Evolutionary conservation across 1,284 basidiomycete genomes (phyloP), one percentile per base, ranked within the genome.

Genomic region (Rhodofomes roseus): DNA sequence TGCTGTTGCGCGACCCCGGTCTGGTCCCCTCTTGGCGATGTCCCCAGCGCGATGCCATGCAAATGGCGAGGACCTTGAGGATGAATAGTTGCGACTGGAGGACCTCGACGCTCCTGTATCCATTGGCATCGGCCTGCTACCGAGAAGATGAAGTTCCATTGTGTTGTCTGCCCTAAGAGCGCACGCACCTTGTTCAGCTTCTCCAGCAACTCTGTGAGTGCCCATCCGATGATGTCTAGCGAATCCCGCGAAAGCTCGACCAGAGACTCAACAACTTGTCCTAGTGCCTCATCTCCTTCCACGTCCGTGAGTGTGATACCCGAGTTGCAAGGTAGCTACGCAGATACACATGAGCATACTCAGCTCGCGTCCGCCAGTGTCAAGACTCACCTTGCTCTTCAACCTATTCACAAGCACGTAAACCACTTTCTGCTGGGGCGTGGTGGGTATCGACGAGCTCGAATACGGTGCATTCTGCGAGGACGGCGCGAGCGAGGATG

Each of bases 71-170:
- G 43, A 96, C 86, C 74, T 96, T 94, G 65, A 97, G 81, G 31
- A 97, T 76, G 68, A 94, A 94, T 1, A 97, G 80, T 71, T 96
- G 93, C 0, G 95, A 96, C 69, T 96, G 93, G 8, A 96, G 81
- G 55, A 90, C 82, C 63, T 93, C 89, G 25, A 91, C 78, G 0
- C 86, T 80, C 60, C 83, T 78, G 60, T 81, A 78, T 52, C 81
- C 79, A 41, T 76, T 75, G 27, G 71, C 62, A 66, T 86, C 82
- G 58, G 79, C 76, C 77, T 83, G 81, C 80, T 85, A 29, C 34
- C 53, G 12, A 25, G 12, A 34, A 29, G 55, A 20, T 57, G 37
- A 31, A n/a, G 44, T 43, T 23, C 23, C 7, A 20, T 25, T 20
- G 22, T 20, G n/a, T 14, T n/a, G 20, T 53, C 50, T 2, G 8